Evolutionary conservation across 2,329 filamentous ascomycete species (phyloP).

Genomic region (Coniochaeta pulveracea): DNA sequence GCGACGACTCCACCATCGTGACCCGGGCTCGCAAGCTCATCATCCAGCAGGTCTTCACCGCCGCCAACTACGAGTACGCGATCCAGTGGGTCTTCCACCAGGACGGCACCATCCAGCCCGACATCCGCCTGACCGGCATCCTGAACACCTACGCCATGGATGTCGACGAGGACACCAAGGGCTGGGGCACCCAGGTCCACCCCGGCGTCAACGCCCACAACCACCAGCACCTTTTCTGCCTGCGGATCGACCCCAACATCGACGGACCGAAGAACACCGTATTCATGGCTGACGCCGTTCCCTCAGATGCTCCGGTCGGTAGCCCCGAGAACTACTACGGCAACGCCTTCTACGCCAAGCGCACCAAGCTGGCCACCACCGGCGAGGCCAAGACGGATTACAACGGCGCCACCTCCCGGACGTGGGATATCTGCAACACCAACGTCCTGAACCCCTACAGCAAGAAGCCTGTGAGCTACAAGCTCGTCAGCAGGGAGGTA

Average conservation of each 20-base stretch:
- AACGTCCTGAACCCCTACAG: conserved; percentile 77
- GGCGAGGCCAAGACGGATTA: conserved; percentile 66
- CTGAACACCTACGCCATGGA: conserved; percentile 83
- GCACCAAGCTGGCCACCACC: conserved; percentile 66
- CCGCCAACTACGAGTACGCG: conserved; percentile 88
- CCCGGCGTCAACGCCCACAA: conserved; percentile 81
- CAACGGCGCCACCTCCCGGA: conserved; percentile 64
- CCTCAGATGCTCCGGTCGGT: conserved; percentile 63
- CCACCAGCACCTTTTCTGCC: conserved; percentile 89
- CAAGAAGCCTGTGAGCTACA: conserved; percentile 76
- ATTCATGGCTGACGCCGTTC: conserved; percentile 68
- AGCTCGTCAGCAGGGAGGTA: conserved; percentile 79
- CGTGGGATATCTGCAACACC: conserved; percentile 86
- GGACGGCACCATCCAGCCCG: conserved; percentile 83
- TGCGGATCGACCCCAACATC: conserved; percentile 78
- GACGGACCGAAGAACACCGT: conserved; percentile 79
- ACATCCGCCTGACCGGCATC: conserved; percentile 86
- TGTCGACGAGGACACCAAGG: conserved; percentile 67
- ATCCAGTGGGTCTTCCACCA: conserved; percentile 82
- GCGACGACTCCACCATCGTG: conserved; percentile 77
- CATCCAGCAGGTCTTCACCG: conserved; percentile 86
- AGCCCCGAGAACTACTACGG: conserved; percentile 77
- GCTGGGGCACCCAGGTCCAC: conserved; percentile 88
- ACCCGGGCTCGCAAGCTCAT: conserved; percentile 79
- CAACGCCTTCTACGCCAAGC: conserved; percentile 80